These are phyloP conservation scores for Balakata baccata DNA, from an alignment of 345 rosid species.

Conservation along the genomic window DNA sequence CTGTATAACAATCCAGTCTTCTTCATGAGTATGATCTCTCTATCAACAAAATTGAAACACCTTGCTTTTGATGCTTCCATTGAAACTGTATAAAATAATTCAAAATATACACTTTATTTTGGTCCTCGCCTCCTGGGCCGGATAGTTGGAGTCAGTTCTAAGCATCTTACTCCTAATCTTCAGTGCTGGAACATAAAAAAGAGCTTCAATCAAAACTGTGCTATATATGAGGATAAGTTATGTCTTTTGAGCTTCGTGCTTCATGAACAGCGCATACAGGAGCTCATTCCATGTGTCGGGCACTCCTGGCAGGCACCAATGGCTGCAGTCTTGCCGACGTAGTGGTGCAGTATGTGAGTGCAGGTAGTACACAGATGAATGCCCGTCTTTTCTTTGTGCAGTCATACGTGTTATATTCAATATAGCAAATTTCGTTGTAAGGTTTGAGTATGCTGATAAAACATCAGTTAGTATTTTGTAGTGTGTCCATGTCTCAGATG, in stretches of 20 bases:
- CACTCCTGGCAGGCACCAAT: constrained; percentile 58
- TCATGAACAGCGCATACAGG: constrained; percentile 38
- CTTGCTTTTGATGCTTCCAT: not conserved
- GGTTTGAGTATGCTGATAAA: constrained; percentile 23
- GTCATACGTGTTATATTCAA: constrained; percentile 43
- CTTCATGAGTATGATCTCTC: not conserved
- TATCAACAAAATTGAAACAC: constrained; percentile 8
- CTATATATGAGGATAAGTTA: constrained; percentile 23
- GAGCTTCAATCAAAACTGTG: constrained; percentile 19
- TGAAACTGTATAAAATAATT: constrained; percentile 10
- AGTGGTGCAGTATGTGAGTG: constrained; percentile 19
- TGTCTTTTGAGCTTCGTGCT: constrained; percentile 30
- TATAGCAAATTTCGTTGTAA: constrained; percentile 15
- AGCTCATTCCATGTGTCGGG: constrained; percentile 54
- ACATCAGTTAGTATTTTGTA: constrained; percentile 26
- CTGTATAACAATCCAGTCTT: not conserved
- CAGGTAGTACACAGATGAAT: constrained; percentile 40
- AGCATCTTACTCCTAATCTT: constrained; percentile 18
- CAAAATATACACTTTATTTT: constrained; percentile 1
- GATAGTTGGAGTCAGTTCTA: constrained; percentile 10
- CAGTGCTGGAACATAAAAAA: constrained; percentile 15
- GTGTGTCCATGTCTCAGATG: constrained; percentile 35
- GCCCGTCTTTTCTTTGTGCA: constrained; percentile 44
- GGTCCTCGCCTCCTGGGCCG: not conserved
- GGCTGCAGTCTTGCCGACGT: constrained; percentile 47